These are phyloP conservation scores for Atkinsonella hypoxylon DNA, from an alignment of 2,329 filamentous ascomycete species.

Conservation along the genomic window DNA sequence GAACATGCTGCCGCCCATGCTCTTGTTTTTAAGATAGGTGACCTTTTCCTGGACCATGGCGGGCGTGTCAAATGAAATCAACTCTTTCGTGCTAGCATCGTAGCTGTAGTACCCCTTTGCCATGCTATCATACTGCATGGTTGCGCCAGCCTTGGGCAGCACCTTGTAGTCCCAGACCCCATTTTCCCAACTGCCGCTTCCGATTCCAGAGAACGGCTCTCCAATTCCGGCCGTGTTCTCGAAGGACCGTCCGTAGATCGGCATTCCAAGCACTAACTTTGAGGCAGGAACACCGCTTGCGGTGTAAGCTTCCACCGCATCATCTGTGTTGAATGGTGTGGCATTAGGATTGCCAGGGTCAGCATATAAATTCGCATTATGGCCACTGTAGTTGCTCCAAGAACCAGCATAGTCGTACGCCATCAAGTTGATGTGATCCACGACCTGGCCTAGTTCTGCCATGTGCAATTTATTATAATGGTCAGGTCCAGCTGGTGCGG, in stretches of 20 bases:
- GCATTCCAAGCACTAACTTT: conserved; percentile 70
- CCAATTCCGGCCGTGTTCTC: conserved; percentile 50
- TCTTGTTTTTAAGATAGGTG: conserved; percentile 46
- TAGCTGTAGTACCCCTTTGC: conserved; percentile 61
- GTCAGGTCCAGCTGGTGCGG: conserved; percentile 34
- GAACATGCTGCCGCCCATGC: conserved; percentile 71
- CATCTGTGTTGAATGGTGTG: conserved; percentile 59
- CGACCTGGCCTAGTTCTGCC: conserved; percentile 30
- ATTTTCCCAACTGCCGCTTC: conserved; percentile 57
- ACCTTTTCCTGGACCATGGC: conserved; percentile 50
- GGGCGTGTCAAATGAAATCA: conserved; percentile 63
- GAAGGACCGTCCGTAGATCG: conserved; percentile 34
- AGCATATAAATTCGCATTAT: conserved; percentile 60
- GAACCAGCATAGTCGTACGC: conserved; percentile 67
- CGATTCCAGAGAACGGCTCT: conserved; percentile 48
- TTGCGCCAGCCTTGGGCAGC: conserved; percentile 50
- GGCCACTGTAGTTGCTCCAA: conserved; percentile 52
- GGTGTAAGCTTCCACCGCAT: conserved; percentile 55
- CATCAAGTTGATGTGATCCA: conserved; percentile 57
- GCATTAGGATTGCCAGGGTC: conserved; percentile 38
- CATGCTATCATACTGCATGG: conserved; percentile 42
- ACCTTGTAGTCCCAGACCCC: conserved; percentile 75
- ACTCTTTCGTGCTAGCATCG: conserved; percentile 42
- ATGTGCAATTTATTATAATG: conserved; percentile 39
- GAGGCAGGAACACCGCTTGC: conserved; percentile 44